Evolutionary conservation across 1,284 basidiomycete genomes (phyloP).

Genomic region (Caloboletus inedulis): DNA sequence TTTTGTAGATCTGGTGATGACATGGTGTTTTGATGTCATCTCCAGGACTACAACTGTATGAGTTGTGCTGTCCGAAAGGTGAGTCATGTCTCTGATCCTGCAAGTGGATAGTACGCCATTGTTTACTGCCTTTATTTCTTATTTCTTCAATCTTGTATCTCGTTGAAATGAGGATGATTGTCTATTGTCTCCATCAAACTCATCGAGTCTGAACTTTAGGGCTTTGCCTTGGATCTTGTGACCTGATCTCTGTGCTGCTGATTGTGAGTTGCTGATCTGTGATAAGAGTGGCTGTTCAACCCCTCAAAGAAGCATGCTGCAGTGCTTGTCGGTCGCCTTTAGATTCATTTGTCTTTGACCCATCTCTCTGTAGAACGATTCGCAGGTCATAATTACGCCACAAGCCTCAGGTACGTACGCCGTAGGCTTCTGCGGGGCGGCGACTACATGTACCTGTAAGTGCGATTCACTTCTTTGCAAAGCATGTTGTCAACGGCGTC

Average conservation of each 20-base stretch:
- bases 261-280: not conserved
- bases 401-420: not conserved
- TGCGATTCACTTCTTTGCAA: not conserved
- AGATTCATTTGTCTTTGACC: too few relatives aligned
- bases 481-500: not conserved
- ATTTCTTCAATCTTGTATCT: not conserved
- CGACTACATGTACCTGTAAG: not conserved
- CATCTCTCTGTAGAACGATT: not conserved
- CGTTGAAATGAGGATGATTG: not conserved
- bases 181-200: not conserved
- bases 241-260: not conserved
- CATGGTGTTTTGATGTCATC: not conserved
- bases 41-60: not conserved
- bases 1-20: constrained; percentile 2
- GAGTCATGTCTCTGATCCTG: not conserved
- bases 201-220: not conserved
- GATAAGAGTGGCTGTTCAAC: too few relatives aligned
- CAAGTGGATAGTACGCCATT: not conserved
- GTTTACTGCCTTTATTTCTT: not conserved
- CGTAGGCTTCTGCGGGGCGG: not conserved
- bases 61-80: not conserved
- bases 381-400: not conserved
- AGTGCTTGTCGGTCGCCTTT: not conserved
- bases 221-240: too few relatives aligned
- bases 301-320: not conserved